A percentile compares a stretch with the other conserved stretches of the same genome.
Evolutionary conservation across 345 rosid genomes (phyloP).

Genomic region (Salix arbutifolia): DNA sequence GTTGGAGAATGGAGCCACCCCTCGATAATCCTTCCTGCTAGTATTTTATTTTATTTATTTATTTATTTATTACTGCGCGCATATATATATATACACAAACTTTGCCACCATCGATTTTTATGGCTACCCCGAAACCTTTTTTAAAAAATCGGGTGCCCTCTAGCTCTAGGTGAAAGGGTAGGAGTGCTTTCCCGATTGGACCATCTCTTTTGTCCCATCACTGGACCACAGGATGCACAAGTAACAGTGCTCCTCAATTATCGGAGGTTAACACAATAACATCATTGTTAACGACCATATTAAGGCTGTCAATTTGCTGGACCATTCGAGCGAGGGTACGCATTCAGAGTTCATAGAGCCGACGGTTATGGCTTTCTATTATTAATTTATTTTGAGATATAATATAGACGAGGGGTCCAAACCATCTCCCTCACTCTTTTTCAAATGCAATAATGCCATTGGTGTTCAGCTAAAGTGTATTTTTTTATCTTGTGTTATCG

Average conservation of each 20-base stretch:
- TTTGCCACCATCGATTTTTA: too few relatives aligned
- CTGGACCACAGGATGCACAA: conserved; percentile 6
- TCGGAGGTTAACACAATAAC: not conserved
- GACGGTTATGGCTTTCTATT: not conserved
- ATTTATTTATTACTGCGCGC: too few relatives aligned
- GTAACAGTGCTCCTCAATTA: too few relatives aligned
- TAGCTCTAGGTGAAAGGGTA: not conserved
- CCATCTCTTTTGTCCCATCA: conserved; percentile 1
- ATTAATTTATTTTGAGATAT: not conserved
- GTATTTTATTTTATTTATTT: too few relatives aligned
- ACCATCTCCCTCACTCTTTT: conserved; percentile 8
- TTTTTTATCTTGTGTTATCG: not conserved
- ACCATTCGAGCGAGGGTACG: not conserved
- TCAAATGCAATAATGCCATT: conserved; percentile 13
- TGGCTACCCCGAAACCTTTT: not conserved
- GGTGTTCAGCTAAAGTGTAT: conserved; percentile 11
- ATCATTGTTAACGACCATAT: not conserved
- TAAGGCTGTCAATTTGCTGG: not conserved
- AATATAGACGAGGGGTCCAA: not conserved
- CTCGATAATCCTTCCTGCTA: too few relatives aligned
- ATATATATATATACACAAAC: too few relatives aligned
- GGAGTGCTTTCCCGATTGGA: conserved; percentile 6
- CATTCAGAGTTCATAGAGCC: not conserved
- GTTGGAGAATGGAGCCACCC: not conserved
- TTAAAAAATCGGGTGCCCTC: not conserved